Evolutionary conservation across 768 basidiomycete species (phyloP), one percentile per base, ranked within the genome.

Genomic region (Phylloporus rhodoxanthus): DNA sequence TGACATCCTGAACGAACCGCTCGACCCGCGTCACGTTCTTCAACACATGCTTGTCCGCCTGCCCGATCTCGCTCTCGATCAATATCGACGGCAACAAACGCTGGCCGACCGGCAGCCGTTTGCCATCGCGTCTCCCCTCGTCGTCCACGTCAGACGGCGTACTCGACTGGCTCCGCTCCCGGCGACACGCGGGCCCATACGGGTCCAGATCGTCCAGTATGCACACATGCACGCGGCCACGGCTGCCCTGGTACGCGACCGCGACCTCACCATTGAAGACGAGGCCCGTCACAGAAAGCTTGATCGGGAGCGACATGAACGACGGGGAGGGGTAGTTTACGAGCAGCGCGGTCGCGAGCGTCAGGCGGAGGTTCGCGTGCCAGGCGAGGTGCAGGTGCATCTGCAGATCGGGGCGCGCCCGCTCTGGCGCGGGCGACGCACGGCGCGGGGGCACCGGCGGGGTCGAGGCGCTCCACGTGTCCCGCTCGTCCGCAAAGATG

Each of bases 221-320:
- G 62, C 88, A 95, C 9, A 98, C 55, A 61, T 98, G 94, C 9
- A 97, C 75, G 8, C 93, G 80, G 42, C 80, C 70, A 47, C 84
- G 81, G 53, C 81, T 79, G 51, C 89, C 91, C 62, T 95, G 87
- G 70, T 92, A 97, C 11, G 95, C 96, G 30, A 97, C 78, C 8
- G 89, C 87, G 39, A 98, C 71, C 60, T 95, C 90, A 50, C 90
- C 91, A 11, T 78, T 77, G 67, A 98, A 90, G 13, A 92, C 74
- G 50, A 98, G 75, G 1, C 91, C 90, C 0, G 87, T 94, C 23
- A 98, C 81, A n/a, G 85, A 87, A 47, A 98, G 82, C 61, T 89
- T 87, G 67, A 99, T 89, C 7, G 96, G 96, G 21, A 99, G 78
- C 13, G 90, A 85, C 94, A 99, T 97, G 76, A 99, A 98, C 65